Conservation (phyloP, 345 rosid species). For the Eucalyptus cladocalyx region DNA sequence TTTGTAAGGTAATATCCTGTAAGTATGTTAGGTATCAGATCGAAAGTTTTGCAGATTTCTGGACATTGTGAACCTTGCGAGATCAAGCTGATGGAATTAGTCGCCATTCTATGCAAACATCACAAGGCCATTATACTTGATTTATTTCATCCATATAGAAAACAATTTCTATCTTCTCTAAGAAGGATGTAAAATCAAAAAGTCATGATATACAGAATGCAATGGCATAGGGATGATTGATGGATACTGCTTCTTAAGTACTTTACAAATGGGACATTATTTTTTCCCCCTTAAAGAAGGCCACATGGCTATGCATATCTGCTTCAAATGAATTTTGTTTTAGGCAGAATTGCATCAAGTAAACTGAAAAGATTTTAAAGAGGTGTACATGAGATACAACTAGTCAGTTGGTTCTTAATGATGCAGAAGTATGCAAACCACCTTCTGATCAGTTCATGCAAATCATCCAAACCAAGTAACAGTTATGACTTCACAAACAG, state of each 20-base stretch:
- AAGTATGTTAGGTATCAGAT: not conserved
- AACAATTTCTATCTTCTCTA: not conserved
- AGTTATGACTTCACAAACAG: not conserved
- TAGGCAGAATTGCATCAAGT: not conserved
- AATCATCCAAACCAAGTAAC: not conserved
- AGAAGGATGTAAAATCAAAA: not conserved
- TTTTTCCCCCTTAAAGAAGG: not conserved
- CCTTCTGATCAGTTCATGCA: not conserved
- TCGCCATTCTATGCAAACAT: not conserved
- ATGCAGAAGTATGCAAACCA: not conserved
- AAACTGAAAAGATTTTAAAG: not conserved
- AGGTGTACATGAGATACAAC: not conserved
- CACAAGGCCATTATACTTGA: not conserved
- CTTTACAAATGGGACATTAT: not conserved
- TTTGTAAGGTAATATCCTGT: conserved; percentile 84
- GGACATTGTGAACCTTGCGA: not conserved
- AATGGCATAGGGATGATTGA: not conserved
- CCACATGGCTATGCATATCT: not conserved
- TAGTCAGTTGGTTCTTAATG: not conserved
- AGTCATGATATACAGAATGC: not conserved
- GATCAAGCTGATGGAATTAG: not conserved
- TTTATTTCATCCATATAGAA: not conserved
- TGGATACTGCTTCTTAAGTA: not conserved
- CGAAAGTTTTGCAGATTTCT: not conserved
- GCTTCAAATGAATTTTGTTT: not conserved